Conservation (phyloP, 805 yeast species). For the Sugiyamaella lignohabitans region DNA sequence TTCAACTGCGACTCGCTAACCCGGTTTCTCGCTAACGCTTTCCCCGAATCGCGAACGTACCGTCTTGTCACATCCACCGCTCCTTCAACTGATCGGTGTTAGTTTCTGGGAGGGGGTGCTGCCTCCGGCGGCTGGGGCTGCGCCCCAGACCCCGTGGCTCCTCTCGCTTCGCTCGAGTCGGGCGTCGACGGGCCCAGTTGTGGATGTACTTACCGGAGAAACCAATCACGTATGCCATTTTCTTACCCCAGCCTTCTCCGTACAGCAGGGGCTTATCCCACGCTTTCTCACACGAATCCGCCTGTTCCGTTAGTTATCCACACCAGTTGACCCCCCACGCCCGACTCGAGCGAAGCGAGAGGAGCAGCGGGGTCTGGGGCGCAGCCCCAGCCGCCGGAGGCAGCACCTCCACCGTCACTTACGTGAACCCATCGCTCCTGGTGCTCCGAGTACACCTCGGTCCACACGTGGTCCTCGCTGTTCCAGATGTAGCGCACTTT, state of each 20-base stretch:
- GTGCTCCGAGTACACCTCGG: conserved; percentile 67
- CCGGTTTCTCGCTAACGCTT: conserved; percentile 42
- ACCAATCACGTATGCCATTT: conserved; percentile 83
- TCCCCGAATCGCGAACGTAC: conserved; percentile 46
- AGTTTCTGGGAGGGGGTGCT: not conserved
- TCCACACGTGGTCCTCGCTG: conserved; percentile 94
- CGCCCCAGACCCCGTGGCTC: not conserved
- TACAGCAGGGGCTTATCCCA: conserved; percentile 77
- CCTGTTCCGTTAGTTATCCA: conserved; percentile 8
- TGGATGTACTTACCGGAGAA: conserved; percentile 33
- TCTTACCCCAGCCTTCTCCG: conserved; percentile 84
- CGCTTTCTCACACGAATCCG: conserved; percentile 79
- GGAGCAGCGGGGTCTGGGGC: not conserved
- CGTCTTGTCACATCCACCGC: conserved; percentile 62
- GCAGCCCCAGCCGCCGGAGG: not conserved
- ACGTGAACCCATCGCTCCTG: conserved; percentile 71
- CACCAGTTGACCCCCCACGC: not conserved
- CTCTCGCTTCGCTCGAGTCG: not conserved
- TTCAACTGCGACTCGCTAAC: conserved; percentile 38
- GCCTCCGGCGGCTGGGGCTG: not conserved
- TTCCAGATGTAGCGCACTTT: conserved; percentile 76
- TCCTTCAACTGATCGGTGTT: conserved; percentile 35
- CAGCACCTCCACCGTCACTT: no score
- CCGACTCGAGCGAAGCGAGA: no score
- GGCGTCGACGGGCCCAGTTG: conserved; percentile 19